Evolutionary conservation across 192 early-diverging fungal genomes (phyloP).

Genomic region (Coemansia sp.): DNA sequence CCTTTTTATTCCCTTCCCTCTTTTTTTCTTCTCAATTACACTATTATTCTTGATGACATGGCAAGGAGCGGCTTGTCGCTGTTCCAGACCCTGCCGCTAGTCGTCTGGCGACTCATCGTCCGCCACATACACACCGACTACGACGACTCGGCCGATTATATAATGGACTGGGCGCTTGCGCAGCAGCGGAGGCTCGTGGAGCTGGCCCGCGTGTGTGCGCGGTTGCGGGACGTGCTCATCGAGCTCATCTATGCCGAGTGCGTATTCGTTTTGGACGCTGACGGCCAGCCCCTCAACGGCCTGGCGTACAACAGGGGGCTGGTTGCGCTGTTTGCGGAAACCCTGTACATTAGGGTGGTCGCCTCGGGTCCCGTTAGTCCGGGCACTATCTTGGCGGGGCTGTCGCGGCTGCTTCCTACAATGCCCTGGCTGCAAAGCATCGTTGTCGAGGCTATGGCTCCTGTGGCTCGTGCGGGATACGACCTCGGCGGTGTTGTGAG

Average conservation of each 20-base stretch:
- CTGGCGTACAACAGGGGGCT: conserved; percentile 4
- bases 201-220: neutral
- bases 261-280: neutral
- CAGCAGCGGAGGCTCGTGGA: neutral
- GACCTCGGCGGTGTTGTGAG: neutral
- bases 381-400: neutral
- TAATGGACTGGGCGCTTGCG: neutral
- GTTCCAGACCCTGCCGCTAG: neutral
- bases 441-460: neutral
- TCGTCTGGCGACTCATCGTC: conserved; percentile 7
- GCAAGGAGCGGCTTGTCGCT: neutral
- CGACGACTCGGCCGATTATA: neutral
- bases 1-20: neutral
- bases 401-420: neutral
- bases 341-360: conserved; percentile 10
- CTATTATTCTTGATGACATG: neutral
- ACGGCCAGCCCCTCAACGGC: neutral
- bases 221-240: neutral
- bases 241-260: neutral
- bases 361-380: neutral
- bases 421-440: conserved; percentile 2
- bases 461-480: neutral
- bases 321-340: neutral
- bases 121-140: neutral
- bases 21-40: neutral